A percentile compares a stretch with the other conserved stretches of the same genome.
Conservation (phyloP, 352 stramenopile species). For the Hyaloperonospora arabidopsidis region DNA sequence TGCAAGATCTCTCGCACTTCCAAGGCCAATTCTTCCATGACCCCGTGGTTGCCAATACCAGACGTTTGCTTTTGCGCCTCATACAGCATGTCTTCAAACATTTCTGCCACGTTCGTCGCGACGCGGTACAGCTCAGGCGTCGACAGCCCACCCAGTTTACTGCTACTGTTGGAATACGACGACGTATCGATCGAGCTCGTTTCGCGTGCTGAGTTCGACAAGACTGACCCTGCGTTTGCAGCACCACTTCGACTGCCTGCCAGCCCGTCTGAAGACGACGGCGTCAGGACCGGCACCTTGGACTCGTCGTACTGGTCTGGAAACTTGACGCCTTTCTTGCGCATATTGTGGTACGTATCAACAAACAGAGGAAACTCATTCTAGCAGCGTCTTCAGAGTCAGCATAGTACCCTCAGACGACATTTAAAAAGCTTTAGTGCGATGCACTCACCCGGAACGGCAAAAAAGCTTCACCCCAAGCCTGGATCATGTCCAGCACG, state of each 20-base stretch:
- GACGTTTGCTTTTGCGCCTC: constrained; percentile 46
- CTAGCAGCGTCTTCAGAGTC: constrained; percentile 13
- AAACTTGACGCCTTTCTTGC: constrained; percentile 70
- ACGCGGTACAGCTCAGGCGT: constrained; percentile 55
- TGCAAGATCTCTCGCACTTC: constrained; percentile 56
- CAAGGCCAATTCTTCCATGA: constrained; percentile 62
- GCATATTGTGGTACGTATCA: constrained; percentile 79
- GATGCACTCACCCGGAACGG: constrained; percentile 32
- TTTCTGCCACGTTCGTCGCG: constrained; percentile 59
- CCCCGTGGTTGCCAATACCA: constrained; percentile 36
- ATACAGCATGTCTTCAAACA: constrained; percentile 80
- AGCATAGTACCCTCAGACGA: not conserved
- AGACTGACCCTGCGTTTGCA: not conserved
- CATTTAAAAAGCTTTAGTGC: not conserved
- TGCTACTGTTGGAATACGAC: constrained; percentile 39
- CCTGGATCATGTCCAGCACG: constrained; percentile 68
- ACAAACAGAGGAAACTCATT: constrained; percentile 73
- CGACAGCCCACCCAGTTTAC: constrained; percentile 43
- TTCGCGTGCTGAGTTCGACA: constrained; percentile 10
- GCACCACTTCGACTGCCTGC: constrained; percentile 3
- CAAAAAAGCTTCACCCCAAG: constrained; percentile 78
- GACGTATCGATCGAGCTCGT: constrained; percentile 30
- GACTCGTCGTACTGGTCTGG: constrained; percentile 70
- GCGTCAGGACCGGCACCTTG: constrained; percentile 50
- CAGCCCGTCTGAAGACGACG: constrained; percentile 13